Base-by-base conservation (phyloP, 2,329 filamentous ascomycete genomes). In the Penicillium nordicum region DNA sequence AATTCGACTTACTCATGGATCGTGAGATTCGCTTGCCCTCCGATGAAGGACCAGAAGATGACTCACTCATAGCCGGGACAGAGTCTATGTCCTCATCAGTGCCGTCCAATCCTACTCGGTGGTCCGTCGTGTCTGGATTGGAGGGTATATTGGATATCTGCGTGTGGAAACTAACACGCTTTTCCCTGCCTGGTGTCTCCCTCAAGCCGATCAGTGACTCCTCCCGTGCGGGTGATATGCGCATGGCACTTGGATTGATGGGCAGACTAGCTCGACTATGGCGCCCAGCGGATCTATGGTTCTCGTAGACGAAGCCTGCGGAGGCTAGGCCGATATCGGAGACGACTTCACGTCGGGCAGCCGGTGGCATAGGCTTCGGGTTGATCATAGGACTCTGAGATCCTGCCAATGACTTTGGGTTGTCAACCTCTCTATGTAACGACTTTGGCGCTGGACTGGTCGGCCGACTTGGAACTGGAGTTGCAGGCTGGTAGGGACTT, bases 401-500 rank as follows among this genome's bases (percentile, higher is more conserved):
- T 16, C 7, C 25, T n/a, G 29, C 11, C 4, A 58, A 53, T n/a
- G 50, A 36, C 5, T 16, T 38, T 32, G 36, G 10, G 30, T 50
- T 25, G n/a, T 23, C 16, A 46, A 42, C 2, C 10, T 45, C n/a
- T 30, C 16, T 38, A 37, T 36, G 12, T 14, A 44, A 27, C 18
- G 23, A 12, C 25, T 18, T 57, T 12, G 25, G 42, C 2, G 34
- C 45, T 37, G 58, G 57, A 25, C 47, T 64, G 5, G 49, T 21
- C 48, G 67, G 50, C 36, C 55, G 60, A 18, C 60, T 65, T 45
- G 41, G 58, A 23, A 52, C 60, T 8, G 70, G 62, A n/a, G 67
- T 69, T 18, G 54, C 65, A 1, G 61, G 53, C 11, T 60, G 57
- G 29, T 53, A 41, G 10, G 66, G 65, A 49, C 63, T 71, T 27